Conservation (phyloP, 2,329 filamentous ascomycete species). For the Taxawa tesnikishii region DNA sequence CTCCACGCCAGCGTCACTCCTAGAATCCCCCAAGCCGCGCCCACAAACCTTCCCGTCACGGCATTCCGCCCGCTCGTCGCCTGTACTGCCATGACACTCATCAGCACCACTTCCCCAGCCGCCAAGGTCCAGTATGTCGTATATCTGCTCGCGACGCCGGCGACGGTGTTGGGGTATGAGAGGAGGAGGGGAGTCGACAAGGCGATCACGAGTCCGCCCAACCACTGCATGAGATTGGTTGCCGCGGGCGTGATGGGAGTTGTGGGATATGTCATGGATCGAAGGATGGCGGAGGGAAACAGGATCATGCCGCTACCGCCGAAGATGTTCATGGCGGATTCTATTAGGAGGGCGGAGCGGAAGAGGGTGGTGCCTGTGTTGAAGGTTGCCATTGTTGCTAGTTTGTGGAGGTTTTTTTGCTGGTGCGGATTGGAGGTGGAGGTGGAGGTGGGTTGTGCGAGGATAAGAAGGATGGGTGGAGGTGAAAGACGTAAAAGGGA, state of each 20-base stretch:
- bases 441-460: no score
- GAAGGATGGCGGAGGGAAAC: constrained; percentile 12
- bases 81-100: constrained; percentile 12
- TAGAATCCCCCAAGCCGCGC: constrained; percentile 4
- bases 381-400: constrained; percentile 7
- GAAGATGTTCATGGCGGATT: constrained; percentile 14
- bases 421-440: no score
- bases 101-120: constrained; percentile 13
- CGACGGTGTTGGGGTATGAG: constrained; percentile 13
- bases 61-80: constrained; percentile 10
- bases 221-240: constrained; percentile 12
- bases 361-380: constrained; percentile 11
- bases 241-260: constrained; percentile 13
- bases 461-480: no score
- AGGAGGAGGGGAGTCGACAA: constrained; percentile 15
- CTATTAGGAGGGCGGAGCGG: constrained; percentile 14
- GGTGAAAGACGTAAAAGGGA: no score
- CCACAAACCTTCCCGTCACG: constrained; percentile 8
- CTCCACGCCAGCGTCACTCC: constrained; percentile 6
- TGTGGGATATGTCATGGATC: constrained; percentile 10
- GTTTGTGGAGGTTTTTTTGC: no score
- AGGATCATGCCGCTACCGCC: constrained; percentile 11
- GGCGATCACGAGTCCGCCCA: constrained; percentile 12
- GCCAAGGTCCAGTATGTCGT: constrained; percentile 14
- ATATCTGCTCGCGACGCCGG: constrained; percentile 10